Evolutionary conservation across 2,329 filamentous ascomycete genomes (phyloP), one percentile per base, ranked within the genome.

Genomic region (Helotiales sp.): DNA sequence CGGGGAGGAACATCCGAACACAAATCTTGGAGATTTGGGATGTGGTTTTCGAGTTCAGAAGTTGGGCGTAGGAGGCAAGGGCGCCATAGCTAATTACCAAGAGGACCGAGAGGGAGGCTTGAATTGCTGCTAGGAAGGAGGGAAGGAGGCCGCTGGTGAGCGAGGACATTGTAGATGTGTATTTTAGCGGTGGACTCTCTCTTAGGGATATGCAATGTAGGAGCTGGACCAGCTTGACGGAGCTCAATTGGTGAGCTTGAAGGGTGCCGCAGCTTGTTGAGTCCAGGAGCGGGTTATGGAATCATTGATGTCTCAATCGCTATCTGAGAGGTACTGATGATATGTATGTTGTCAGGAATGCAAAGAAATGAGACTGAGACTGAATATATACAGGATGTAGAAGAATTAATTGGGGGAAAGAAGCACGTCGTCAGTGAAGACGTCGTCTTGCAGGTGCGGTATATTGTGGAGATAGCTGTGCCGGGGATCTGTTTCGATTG

Each of bases 1-100:
- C 76, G 0, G 78, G 78, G 5, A 81, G 69, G 51, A 79, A 79
- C 54, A 80, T 71, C 31, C 75, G 74, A 15, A 79, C 77, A 60
- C 77, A 79, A 5, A 79, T 67, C 36, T 76, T 75, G 36, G 77
- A 80, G 25, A 80, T 73, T 31, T 74, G 68, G 58, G 75, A 76
- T 25, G 76, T 70, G 36, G 66, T 72, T 3, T 55, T 46, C 24
- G 68, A 62, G 34, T 72, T 69, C 5, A 80, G 71, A 2, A 80
- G 66, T 3, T 71, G 67, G 30, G 75, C 67, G 34, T 70, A 68
- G 0, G 75, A 75, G 0, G 77, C 75, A 5, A 77, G 34, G 13
- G 70, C 73, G 15, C 78, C 78, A 56, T 77, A 78, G 19, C 62
- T 71, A 24, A 81, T 77, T 24, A 78, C 76, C 2, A 81, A 71